Base-by-base conservation (phyloP, 192 early-diverging fungal genomes). In the Glomus cerebriforme region DNA sequence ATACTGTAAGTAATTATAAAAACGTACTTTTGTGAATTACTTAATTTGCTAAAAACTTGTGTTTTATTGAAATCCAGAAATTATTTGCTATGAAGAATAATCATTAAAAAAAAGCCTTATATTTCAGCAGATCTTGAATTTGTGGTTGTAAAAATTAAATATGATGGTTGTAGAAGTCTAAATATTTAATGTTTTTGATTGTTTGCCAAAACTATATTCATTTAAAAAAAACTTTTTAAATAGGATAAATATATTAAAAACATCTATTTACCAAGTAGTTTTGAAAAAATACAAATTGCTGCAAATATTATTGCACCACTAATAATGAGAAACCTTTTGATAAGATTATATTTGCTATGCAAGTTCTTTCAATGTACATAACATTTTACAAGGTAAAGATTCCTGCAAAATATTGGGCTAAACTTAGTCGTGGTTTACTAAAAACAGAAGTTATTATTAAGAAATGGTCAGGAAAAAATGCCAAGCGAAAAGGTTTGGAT, bases 201-300 rank as follows among this genome's bases (percentile, higher is more conserved):
- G 4, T 70, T 70, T 70, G 39, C 7, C 34, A 37, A 37, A 37
- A 5, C 37, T 8, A 37, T 37, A 37, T 37, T 37, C 37, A 37
- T 0, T 2, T 37, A 37, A 37, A 37, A 70, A 70, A 70, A 70
- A 13, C 3, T 19, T 70, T 47, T 47, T 47, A 24, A 24, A 70
- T 17, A 70, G 68, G 68, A 70, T 26, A 39, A 70, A 70, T 35
- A 70, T 26, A 37, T 70, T 22, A 39, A 70, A 70, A 70, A 70
- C 26, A 12, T 70, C 68, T n/a, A 47, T 37, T 22, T 17, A 39
- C 3, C 68, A 37, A 70, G 7, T 70, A 35, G 68, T 24, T 70
- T 70, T 12, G 68, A 35, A n/a, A 35, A 70, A 70, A 26, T 35
- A 37, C 68, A 45, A 47, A 70, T 70, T 47, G 43, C 37, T 22